Conservation (phyloP, 345 rosid genomes). For the Viola odorata region DNA sequence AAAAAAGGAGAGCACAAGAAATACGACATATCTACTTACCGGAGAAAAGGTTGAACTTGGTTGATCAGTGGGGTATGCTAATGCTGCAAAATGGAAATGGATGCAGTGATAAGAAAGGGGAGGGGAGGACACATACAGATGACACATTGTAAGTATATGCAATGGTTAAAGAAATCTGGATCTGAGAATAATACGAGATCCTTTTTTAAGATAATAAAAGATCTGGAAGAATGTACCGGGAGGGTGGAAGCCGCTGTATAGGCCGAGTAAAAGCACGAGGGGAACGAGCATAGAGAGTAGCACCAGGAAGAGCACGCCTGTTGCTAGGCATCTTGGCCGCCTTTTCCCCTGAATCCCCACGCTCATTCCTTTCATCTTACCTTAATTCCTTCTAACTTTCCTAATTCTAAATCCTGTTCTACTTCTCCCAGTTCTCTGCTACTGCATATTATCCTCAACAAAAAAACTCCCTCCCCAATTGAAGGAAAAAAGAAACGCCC, state of each 20-base stretch:
- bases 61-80: slow-evolving; percentile 52
- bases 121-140: no score
- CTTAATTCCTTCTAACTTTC: no score
- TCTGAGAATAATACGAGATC: slow-evolving; percentile 8
- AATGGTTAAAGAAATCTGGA: slow-evolving; percentile 25
- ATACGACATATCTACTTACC: no score
- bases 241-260: slow-evolving; percentile 77
- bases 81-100: slow-evolving; percentile 10
- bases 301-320: slow-evolving; percentile 76
- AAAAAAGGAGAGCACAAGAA: no score
- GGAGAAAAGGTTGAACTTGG: slow-evolving; percentile 10
- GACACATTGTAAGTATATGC: no score
- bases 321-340: slow-evolving; percentile 66
- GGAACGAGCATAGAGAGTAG: slow-evolving; percentile 93
- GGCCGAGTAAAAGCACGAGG: slow-evolving; percentile 79
- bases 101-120: background rate
- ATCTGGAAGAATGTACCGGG: slow-evolving; percentile 9
- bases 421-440: no score
- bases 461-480: no score
- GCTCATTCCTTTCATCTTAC: background rate
- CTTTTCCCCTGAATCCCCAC: slow-evolving; percentile 44
- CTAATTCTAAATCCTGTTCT: no score
- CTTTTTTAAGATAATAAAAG: background rate
- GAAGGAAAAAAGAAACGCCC: no score
- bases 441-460: no score